Conservation (phyloP, 106 monocot genomes). For the Agapanthus africanus region DNA sequence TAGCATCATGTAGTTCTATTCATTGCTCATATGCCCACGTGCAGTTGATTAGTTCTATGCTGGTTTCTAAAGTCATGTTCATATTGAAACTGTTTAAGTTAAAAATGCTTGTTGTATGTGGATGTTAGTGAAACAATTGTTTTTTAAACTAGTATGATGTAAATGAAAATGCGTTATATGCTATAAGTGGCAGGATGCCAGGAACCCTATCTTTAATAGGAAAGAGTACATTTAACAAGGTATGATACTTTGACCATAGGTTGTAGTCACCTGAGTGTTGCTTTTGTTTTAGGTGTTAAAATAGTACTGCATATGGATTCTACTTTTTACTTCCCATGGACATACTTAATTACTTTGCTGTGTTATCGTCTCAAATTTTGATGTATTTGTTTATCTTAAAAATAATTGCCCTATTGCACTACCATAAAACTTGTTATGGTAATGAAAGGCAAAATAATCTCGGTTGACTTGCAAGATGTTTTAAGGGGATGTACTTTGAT, state of each 20-base stretch:
- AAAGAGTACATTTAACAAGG: not conserved
- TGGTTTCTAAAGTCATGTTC: too few species aligned
- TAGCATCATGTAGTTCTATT: not conserved
- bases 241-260: not conserved
- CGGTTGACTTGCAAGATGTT: not conserved
- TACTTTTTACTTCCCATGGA: not conserved
- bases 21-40: not conserved
- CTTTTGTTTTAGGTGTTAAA: not conserved
- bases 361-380: not conserved
- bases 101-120: not conserved
- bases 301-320: not conserved
- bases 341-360: not conserved
- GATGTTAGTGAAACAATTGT: not conserved
- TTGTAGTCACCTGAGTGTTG: not conserved
- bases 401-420: not conserved
- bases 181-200: not conserved
- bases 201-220: not conserved
- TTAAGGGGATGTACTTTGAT: too few species aligned
- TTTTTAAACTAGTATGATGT: not conserved
- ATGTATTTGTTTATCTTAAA: not conserved
- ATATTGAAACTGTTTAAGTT: not conserved
- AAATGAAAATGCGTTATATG: not conserved
- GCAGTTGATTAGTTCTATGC: not conserved
- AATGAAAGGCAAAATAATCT: not conserved
- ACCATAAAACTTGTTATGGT: not conserved